Conservation (phyloP, 106 monocot genomes). For the Vanilla planifolia region DNA sequence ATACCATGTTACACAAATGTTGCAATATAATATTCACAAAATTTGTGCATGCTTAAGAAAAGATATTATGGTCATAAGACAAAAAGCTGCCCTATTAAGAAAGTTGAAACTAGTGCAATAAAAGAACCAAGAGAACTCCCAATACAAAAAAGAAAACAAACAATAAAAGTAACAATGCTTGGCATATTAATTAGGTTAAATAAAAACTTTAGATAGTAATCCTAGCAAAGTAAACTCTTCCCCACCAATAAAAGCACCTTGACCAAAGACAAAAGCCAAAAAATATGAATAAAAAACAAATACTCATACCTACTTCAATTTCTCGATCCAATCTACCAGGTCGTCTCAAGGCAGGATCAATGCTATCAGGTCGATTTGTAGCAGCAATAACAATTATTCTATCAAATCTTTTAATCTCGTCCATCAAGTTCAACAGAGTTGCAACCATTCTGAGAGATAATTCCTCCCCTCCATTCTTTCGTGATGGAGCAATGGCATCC, state of each 20-base stretch:
- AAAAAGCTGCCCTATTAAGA: too few relatives aligned
- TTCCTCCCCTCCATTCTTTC: constrained; percentile 77
- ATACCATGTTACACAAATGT: too few relatives aligned
- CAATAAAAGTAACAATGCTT: too few relatives aligned
- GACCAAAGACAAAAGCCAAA: not conserved
- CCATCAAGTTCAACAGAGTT: constrained; percentile 76
- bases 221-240: not conserved
- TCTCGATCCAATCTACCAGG: constrained; percentile 82
- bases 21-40: too few relatives aligned
- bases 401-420: constrained; percentile 51
- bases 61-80: too few relatives aligned
- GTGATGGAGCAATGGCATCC: constrained; percentile 93
- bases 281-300: not conserved
- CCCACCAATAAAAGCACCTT: not conserved
- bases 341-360: constrained; percentile 88
- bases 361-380: constrained; percentile 90
- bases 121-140: too few relatives aligned
- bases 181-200: too few relatives aligned
- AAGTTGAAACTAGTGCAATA: too few relatives aligned
- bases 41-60: too few relatives aligned
- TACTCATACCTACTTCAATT: constrained; percentile 79
- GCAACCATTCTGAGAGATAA: constrained; percentile 80
- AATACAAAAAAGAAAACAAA: too few relatives aligned
- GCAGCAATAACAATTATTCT: constrained; percentile 86
- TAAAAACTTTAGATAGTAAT: too few relatives aligned